Base-by-base conservation (phyloP, 2,329 filamentous ascomycete genomes). In the Stachybotrys elegans region DNA sequence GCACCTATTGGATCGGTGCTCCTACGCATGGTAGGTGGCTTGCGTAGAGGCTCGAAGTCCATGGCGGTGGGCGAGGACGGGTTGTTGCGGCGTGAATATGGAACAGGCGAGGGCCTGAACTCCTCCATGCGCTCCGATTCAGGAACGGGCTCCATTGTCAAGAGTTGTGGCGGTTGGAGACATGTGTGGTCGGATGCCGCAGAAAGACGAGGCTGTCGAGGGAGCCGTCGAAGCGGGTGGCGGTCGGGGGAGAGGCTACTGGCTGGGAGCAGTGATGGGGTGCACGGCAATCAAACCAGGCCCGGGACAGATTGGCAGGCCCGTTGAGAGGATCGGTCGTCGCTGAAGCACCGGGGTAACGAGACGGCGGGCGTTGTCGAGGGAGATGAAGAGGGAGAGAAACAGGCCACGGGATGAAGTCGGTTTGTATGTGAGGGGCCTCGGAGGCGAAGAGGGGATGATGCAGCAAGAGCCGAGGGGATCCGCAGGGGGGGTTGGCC, bases 111-210 rank as follows among this genome's bases (percentile, higher is more conserved):
- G 43, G 78, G 66, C 49, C 72, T 75, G 58, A 84, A 84, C 60
- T 79, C 78, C 70, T 83, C 79, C 75, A 84, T 79, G 51, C 79
- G 73, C 69, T 84, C 78, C 40, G 80, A 81, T 68, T 84, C 81
- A 52, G 81, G 81, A 57, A 84, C 81, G 46, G 80, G 78, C 64
- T 84, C 81, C 81, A 84, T 84, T 54, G 55, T 63, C 3, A 34
- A 13, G 8, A 8, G 31, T 34, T 27, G 42, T 32, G 27, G 32
- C 23, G 31, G 27, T 34, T 29, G 3, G 38, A 13, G 38, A 40
- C 38, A 40, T 40, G 38, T 11, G 2, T 43, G 22, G 9, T 34
- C 31, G 31, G n/a, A 34, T 29, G 25, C 9, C 8, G 25, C 14
- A 29, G 8, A 8, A 29, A 29, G 25, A 14, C 14, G n/a, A 29